Evolutionary conservation across 495 filamentous ascomycete genomes (phyloP).

Genomic region (Aspergillus leporis): DNA sequence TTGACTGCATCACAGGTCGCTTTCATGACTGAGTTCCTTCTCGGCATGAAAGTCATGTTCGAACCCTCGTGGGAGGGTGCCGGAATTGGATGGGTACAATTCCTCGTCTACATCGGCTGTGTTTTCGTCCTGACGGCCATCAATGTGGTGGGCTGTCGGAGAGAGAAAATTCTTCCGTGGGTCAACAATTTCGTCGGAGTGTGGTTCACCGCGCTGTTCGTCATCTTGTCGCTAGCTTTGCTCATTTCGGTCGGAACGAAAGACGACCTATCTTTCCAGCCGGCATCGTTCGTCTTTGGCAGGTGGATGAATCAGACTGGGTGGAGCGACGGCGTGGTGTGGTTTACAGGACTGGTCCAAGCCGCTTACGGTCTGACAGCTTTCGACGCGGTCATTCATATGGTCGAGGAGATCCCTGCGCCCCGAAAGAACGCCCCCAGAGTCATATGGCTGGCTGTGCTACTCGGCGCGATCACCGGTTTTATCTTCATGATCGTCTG

Average conservation of each 20-base stretch:
- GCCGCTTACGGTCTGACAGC: slow-evolving; percentile 62
- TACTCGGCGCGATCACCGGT: slow-evolving; percentile 55
- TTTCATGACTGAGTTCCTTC: slow-evolving; percentile 49
- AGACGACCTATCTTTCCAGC: slow-evolving; percentile 39
- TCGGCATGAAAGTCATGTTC: slow-evolving; percentile 50
- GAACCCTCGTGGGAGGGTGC: slow-evolving; percentile 36
- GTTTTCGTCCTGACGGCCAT: slow-evolving; percentile 39
- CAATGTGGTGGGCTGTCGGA: slow-evolving; percentile 49
- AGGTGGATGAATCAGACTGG: slow-evolving; percentile 62
- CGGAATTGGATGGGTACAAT: slow-evolving; percentile 43
- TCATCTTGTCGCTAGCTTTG: slow-evolving; percentile 43
- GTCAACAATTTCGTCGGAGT: slow-evolving; percentile 51
- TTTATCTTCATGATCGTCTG: slow-evolving; percentile 75
- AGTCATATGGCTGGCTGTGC: slow-evolving; percentile 44
- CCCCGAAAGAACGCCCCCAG: slow-evolving; percentile 43
- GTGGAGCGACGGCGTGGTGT: slow-evolving; percentile 62
- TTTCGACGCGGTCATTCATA: slow-evolving; percentile 64
- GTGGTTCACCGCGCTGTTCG: slow-evolving; percentile 46
- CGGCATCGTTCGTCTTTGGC: slow-evolving; percentile 53
- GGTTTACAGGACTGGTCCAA: slow-evolving; percentile 63
- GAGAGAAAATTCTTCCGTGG: slow-evolving; percentile 44
- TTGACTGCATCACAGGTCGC: slow-evolving; percentile 45
- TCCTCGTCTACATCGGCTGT: slow-evolving; percentile 45
- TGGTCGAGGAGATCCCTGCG: slow-evolving; percentile 54
- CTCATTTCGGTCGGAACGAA: slow-evolving; percentile 46